These are phyloP conservation scores for Leptosphaerulina australis DNA, from an alignment of 2,329 filamentous ascomycete species.

Conservation along the genomic window DNA sequence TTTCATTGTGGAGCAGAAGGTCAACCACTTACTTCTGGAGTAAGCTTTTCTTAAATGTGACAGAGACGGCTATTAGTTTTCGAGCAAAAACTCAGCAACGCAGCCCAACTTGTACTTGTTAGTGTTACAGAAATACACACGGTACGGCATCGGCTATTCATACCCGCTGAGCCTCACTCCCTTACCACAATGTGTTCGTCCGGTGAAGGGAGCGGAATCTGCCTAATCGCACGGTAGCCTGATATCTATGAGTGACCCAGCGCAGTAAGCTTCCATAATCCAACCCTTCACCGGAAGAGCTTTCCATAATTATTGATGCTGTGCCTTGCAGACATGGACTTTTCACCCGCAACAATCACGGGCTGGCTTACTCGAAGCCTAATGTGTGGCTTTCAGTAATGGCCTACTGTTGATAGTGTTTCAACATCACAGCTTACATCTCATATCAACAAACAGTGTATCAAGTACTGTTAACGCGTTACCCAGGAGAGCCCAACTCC, in stretches of 20 bases:
- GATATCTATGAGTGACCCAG: background rate
- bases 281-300: constrained; percentile 2
- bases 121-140: background rate
- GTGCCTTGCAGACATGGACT: background rate
- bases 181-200: background rate
- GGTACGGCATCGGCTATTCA: background rate
- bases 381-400: background rate
- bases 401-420: background rate
- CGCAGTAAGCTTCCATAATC: background rate
- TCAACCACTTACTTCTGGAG: too few species aligned
- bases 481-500: too few species aligned
- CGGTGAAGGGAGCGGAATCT: background rate
- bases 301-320: background rate
- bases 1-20: too few species aligned
- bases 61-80: too few species aligned
- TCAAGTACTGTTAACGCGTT: too few species aligned
- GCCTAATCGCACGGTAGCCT: background rate
- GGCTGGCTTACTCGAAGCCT: background rate
- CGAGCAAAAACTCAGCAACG: too few species aligned
- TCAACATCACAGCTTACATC: background rate
- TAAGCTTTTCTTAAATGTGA: too few species aligned
- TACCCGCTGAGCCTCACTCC: background rate
- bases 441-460: background rate
- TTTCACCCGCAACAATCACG: background rate
- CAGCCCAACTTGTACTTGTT: background rate